These are phyloP conservation scores for bread wheat (Triticum aestivum) DNA, from an alignment of 176 grass and related monocot species.

Conservation along the genomic window DNA sequence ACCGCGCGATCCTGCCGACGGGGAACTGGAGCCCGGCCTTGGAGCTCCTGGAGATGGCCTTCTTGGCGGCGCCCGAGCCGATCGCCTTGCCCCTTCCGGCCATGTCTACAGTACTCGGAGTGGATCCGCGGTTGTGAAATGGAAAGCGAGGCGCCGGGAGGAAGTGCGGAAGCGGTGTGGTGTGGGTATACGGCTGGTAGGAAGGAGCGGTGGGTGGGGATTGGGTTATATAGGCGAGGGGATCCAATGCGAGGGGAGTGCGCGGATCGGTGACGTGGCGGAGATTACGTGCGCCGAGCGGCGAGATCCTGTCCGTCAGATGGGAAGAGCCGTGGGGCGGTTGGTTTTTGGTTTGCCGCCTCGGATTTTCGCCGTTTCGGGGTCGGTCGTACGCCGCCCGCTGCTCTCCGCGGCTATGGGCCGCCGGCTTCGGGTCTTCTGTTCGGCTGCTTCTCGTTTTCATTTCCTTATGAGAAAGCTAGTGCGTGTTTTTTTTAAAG, in stretches of 20 bases:
- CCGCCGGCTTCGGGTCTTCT: too few species aligned
- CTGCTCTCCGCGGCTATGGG: too few species aligned
- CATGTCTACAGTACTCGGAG: constrained; percentile 37
- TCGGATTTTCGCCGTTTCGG: constrained; percentile 21
- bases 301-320: constrained; percentile 33
- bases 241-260: constrained; percentile 32
- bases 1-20: constrained; percentile 85
- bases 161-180: background rate
- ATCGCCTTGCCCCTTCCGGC: constrained; percentile 94
- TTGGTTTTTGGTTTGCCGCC: constrained; percentile 29
- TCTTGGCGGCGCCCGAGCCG: constrained; percentile 73
- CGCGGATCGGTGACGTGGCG: constrained; percentile 55
- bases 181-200: background rate
- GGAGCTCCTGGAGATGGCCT: constrained; percentile 84
- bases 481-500: too few species aligned
- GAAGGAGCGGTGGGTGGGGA: background rate
- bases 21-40: constrained; percentile 99
- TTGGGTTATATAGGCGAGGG: constrained; percentile 20
- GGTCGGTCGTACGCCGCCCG: too few species aligned
- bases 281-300: accelerated
- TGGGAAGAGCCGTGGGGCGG: background rate
- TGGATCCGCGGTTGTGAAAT: background rate
- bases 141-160: background rate
- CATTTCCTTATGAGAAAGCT: too few species aligned
- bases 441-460: too few species aligned